Percentiles rank a stretch among this genome's conserved stretches.
These are phyloP conservation scores for Fraxinus xanthoxyloides DNA, from an alignment of 305 asterid species.

Conservation along the genomic window DNA sequence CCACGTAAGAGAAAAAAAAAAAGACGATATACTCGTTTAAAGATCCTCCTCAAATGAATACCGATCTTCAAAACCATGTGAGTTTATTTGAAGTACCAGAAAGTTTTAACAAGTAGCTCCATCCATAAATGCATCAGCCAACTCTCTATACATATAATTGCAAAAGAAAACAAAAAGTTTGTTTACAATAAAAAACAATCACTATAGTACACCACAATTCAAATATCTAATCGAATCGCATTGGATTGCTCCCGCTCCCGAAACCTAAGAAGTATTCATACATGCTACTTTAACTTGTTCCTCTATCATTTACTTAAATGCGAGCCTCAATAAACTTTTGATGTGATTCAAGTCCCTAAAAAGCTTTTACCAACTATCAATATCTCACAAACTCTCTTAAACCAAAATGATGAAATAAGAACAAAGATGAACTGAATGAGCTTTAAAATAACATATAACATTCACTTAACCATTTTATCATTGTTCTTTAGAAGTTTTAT, in stretches of 20 bases:
- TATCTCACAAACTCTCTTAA: neutral
- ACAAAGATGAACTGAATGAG: neutral
- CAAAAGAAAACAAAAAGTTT: neutral
- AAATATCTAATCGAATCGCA: neutral
- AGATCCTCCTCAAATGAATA: neutral
- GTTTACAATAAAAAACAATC: neutral
- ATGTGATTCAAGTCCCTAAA: neutral
- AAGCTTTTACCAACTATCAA: neutral
- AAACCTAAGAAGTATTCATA: neutral
- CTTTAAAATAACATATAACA: neutral
- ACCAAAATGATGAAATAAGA: neutral
- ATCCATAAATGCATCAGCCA: neutral
- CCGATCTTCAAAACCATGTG: neutral
- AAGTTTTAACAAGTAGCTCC: neutral
- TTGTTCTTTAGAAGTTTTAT: neutral
- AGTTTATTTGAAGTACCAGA: neutral
- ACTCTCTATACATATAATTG: neutral
- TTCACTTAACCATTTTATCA: neutral
- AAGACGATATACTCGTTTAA: neutral
- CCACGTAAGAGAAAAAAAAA: neutral
- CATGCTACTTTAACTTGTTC: neutral
- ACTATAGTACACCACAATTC: neutral
- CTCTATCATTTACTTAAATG: neutral
- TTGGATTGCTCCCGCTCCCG: neutral
- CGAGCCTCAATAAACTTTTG: constrained; percentile 6